Evolutionary conservation across 78 protist species (phyloP), one percentile per base, ranked within the genome.

Genomic region (Mantamonas sphyraenae): DNA sequence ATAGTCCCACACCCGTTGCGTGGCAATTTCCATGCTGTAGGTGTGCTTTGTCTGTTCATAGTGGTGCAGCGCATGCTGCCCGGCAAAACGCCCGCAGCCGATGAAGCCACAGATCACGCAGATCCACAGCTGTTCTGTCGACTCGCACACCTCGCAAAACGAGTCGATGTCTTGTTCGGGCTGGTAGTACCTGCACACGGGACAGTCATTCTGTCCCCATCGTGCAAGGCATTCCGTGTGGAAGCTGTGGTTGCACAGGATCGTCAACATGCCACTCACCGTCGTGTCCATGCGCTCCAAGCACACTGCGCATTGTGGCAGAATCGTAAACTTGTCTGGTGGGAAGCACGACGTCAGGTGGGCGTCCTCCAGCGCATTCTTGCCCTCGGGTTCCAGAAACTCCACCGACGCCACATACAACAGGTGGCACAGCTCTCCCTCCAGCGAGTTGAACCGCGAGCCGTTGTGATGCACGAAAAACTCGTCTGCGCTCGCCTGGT

Each of bases 1-100:
- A 63, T 94, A 95, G 77, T 95, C 96, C 98, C 98, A 95, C 53
- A 92, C 94, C 30, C 93, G 72, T 68, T 82, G 80, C 34, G 93
- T 83, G 14, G 76, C 88, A 19, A 92, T 56, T 50, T 92, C 93
- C 66, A 95, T 50, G 33, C 94, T 81, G 58, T 81, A 92, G 3
- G 79, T 51, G 68, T 95, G 98, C 70, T 57, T 58, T 7, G 90
- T 83, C n/a, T 67, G 83, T n/a, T 50, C 39, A 67, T 79, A 90
- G 69, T 95, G 98, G 40, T 61, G 51, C 35, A 61, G 68, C 40
- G 96, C 90, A 74, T 95, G 98, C n/a, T 58, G 39, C 35, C 71
- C 79, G 30, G 42, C 40, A 62, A 84, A 89, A 43, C 97, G 58
- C 12, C 87, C 81, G 61, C 93, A 88, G 8, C 86, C 95, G 28